Evolutionary conservation across 352 stramenopile species (phyloP).

Genomic region (Poterioochromonas sp.): DNA sequence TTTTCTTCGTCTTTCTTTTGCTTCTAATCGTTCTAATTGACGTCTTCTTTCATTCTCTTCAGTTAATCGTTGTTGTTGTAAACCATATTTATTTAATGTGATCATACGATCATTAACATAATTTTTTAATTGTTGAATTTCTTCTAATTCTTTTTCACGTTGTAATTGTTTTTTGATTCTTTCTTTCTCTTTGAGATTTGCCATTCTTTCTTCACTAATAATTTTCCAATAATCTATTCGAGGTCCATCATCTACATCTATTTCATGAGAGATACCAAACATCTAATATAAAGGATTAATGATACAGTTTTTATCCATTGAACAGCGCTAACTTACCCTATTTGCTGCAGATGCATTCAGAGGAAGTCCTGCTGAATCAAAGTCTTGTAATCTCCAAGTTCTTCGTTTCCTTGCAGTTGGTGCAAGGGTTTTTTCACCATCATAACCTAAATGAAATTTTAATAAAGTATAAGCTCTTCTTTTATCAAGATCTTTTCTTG

Average conservation of each 20-base stretch:
- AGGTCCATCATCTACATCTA: neutral
- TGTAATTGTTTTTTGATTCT: neutral
- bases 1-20: neutral
- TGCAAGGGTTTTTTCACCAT: neutral
- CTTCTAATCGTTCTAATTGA: neutral
- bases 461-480: neutral
- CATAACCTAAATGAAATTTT: neutral
- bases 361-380: neutral
- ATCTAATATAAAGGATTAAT: neutral
- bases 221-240: neutral
- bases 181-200: neutral
- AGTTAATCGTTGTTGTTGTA: neutral
- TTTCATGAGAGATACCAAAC: neutral
- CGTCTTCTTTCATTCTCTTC: neutral
- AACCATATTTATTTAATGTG: neutral
- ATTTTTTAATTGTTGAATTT: neutral
- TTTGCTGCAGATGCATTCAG: neutral
- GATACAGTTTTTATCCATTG: neutral
- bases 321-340: neutral
- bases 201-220: neutral
- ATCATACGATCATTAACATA: neutral
- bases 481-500: neutral
- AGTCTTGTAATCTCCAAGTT: neutral
- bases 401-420: neutral
- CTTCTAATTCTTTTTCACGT: neutral